phyloP scores from a whole-genome alignment of 75 land plant genomes.

The Pinus albicaulis region DNA sequence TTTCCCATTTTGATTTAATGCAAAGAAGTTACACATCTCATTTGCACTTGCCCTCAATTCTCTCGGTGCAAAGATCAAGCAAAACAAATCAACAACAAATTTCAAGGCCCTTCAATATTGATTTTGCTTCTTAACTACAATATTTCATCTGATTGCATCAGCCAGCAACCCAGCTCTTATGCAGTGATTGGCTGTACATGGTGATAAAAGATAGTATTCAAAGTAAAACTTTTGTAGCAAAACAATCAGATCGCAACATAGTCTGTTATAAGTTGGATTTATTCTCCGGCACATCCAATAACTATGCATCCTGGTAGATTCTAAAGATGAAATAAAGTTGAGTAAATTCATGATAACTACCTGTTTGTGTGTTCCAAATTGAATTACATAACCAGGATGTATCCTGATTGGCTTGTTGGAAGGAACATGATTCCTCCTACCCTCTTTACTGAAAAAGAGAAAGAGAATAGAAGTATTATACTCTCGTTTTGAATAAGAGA shows the following conservation, averaged over 20 bases:
- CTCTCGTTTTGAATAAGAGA: too few relatives aligned
- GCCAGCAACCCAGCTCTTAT: not conserved
- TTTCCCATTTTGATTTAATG: too few relatives aligned
- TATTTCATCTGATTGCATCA: not conserved
- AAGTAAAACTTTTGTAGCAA: not conserved
- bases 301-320: not conserved
- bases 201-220: not conserved
- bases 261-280: not conserved
- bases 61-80: too few relatives aligned
- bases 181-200: not conserved
- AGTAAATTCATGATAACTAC: constrained; percentile 15
- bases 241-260: not conserved
- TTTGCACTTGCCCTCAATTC: too few relatives aligned
- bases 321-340: not conserved
- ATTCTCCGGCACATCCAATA: not conserved
- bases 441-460: constrained; percentile 75
- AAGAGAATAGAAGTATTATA: not conserved
- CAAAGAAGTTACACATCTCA: too few relatives aligned
- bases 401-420: constrained; percentile 62
- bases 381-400: constrained; percentile 63
- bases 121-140: not conserved
- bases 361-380: constrained; percentile 71
- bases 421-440: constrained; percentile 56
- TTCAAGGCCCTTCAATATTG: not conserved
- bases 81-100: not conserved